Evolutionary conservation across 2,329 filamentous ascomycete species (phyloP), one percentile per base, ranked within the genome.

Genomic region (Calonectria fujianensis): DNA sequence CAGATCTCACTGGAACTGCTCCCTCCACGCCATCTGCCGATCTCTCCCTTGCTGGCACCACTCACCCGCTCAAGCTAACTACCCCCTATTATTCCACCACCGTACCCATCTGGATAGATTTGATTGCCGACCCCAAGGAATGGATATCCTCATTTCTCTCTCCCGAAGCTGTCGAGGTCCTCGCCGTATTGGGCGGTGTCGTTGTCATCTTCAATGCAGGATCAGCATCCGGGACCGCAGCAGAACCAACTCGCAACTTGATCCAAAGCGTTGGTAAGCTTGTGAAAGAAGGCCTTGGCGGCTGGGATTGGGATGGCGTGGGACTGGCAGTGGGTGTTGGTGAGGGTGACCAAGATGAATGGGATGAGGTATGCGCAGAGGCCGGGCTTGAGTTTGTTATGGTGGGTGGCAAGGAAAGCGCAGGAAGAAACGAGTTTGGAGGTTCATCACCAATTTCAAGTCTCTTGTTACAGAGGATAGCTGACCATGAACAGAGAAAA

Each of bases 91-190:
- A 94, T 85, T 87, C 84, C 31, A 88, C 91, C 69, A 86, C 86
- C 0, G 86, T 94, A 4, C 91, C 92, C 54, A 87, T 94, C 77
- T 94, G 93, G 93, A 87, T 94, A n/a, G 93, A 94, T 80, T 86
- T 93, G 59, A 87, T 93, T 73, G 80, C 86, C 8, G 84, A 86
- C 6, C 87, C 89, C 0, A 70, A 81, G 3, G 88, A 90, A 45
- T 94, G 92, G 92, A 86, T 90, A 0, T 82, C 82, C 2, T 89
- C 90, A 0, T 94, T 94, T 78, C 87, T 93, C 1, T 88, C 89
- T 0, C 83, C 88, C 0, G 92, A 93, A 80, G 93, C 93, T 0
- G 86, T 85, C 70, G 92, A 93, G 81, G 93, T 94, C 0, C 88
- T 93, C 3, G 80, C 81, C 0, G 92, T 90, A 1, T 85, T 94